A percentile compares a stretch with the other conserved stretches of the same genome.
These are phyloP conservation scores for Talaromyces sp. DNA, from an alignment of 2,329 filamentous ascomycete genomes.

Conservation along the genomic window DNA sequence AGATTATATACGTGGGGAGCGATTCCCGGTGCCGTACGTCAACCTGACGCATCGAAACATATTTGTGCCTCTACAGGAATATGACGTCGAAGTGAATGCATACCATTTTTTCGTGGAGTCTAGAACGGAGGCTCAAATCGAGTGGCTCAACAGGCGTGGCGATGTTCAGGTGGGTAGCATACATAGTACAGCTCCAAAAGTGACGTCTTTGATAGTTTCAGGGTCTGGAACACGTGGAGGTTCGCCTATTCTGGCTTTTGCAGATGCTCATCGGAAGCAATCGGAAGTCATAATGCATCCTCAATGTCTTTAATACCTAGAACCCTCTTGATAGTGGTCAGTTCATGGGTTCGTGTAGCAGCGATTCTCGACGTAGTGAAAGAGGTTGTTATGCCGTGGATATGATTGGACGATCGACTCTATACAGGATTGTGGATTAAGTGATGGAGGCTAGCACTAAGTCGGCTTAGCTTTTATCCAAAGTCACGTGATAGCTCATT, in stretches of 20 bases:
- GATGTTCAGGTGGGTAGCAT: background rate
- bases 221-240: background rate
- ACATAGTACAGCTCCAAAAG: background rate
- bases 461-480: background rate
- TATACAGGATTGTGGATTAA: background rate
- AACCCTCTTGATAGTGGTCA: background rate
- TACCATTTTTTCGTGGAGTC: background rate
- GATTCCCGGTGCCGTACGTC: background rate
- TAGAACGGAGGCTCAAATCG: background rate
- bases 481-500: background rate
- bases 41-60: conserved; percentile 9
- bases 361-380: background rate
- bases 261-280: background rate
- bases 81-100: conserved; percentile 14
- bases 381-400: background rate
- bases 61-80: background rate
- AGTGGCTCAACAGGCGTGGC: background rate
- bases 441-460: background rate
- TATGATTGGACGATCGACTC: conserved; percentile 2
- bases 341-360: background rate
- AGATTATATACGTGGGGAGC: background rate
- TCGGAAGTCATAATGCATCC: background rate
- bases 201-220: background rate
- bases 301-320: background rate
- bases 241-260: background rate